Percentiles rank a stretch among this genome's conserved stretches.
These are phyloP conservation scores for Phytopythium ostracodes DNA, from an alignment of 352 stramenopile species.

Conservation along the genomic window DNA sequence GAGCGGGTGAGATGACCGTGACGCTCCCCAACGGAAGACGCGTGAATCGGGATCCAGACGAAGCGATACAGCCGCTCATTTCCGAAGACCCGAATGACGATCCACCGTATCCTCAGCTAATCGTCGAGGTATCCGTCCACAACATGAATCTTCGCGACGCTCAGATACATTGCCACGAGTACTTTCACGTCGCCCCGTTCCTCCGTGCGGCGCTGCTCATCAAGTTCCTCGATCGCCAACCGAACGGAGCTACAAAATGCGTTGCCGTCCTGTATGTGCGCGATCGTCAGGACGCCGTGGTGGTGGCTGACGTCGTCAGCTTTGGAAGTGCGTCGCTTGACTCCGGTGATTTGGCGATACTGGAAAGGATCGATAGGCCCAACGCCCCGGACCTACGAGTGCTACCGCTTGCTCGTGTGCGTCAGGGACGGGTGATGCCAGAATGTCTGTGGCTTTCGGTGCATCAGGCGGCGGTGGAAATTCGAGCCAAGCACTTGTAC, in stretches of 20 bases:
- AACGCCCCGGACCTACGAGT: too few relatives aligned
- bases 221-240: not conserved
- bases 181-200: not conserved
- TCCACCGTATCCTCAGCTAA: not conserved
- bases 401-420: too few relatives aligned
- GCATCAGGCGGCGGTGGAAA: too few relatives aligned
- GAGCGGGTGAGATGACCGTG: not conserved
- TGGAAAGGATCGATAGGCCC: not conserved
- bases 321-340: not conserved
- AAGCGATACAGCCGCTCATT: not conserved
- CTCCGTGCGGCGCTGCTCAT: not conserved
- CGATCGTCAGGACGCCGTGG: not conserved
- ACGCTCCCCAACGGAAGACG: not conserved
- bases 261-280: not conserved
- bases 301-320: not conserved
- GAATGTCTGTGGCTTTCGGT: too few relatives aligned
- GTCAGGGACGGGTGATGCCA: too few relatives aligned
- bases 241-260: not conserved
- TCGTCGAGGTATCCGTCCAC: not conserved
- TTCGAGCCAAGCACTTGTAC: too few relatives aligned
- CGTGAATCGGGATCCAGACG: not conserved
- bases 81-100: not conserved
- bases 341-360: not conserved
- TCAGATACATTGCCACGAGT: not conserved
- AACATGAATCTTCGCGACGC: not conserved